Percentiles rank a stretch among this genome's conserved stretches.
Conservation (phyloP, 2,329 filamentous ascomycete genomes). For the Pseudogymnoascus sp. region DNA sequence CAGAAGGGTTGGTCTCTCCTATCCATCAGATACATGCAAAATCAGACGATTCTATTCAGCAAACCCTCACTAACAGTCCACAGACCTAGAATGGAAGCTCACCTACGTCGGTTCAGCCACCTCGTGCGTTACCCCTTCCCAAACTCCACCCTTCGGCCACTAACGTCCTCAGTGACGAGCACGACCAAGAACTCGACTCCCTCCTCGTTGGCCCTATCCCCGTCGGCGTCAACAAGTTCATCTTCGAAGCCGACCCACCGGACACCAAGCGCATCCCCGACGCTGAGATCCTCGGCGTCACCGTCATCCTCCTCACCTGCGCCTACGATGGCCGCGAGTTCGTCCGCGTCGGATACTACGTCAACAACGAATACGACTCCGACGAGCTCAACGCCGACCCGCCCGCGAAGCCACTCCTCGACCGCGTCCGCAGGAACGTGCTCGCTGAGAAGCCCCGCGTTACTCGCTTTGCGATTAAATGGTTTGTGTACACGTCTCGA, state of each 20-base stretch:
- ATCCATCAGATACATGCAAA: conserved; percentile 5
- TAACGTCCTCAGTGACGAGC: conserved; percentile 63
- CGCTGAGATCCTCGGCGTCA: conserved; percentile 92
- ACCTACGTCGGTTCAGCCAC: conserved; percentile 98
- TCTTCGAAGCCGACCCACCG: conserved; percentile 92
- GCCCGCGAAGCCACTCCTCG: conserved; percentile 83
- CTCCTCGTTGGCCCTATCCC: conserved; percentile 96
- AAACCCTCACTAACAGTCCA: conserved; percentile 15
- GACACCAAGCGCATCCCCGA: conserved; percentile 86
- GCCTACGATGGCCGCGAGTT: conserved; percentile 96
- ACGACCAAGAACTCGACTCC: conserved; percentile 96
- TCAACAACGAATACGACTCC: conserved; percentile 97
- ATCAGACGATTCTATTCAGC: conserved; percentile 12
- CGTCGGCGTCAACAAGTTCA: conserved; percentile 95
- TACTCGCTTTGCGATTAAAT: conserved; percentile 97
- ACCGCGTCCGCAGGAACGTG: conserved; percentile 86
- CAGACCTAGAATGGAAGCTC: conserved; percentile 98
- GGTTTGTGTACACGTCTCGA: conserved; percentile 49
- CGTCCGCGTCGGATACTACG: conserved; percentile 96
- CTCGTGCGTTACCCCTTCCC: conserved; percentile 55
- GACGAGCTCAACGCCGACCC: conserved; percentile 85
- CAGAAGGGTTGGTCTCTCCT: conserved; percentile 64
- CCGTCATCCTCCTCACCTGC: conserved; percentile 91
- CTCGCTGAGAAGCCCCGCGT: conserved; percentile 96
- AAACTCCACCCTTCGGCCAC: conserved; percentile 17